A percentile compares a stretch with the other conserved stretches of the same genome.
Evolutionary conservation across 2,329 filamentous ascomycete genomes (phyloP).

Genomic region (Nakataea oryzae): DNA sequence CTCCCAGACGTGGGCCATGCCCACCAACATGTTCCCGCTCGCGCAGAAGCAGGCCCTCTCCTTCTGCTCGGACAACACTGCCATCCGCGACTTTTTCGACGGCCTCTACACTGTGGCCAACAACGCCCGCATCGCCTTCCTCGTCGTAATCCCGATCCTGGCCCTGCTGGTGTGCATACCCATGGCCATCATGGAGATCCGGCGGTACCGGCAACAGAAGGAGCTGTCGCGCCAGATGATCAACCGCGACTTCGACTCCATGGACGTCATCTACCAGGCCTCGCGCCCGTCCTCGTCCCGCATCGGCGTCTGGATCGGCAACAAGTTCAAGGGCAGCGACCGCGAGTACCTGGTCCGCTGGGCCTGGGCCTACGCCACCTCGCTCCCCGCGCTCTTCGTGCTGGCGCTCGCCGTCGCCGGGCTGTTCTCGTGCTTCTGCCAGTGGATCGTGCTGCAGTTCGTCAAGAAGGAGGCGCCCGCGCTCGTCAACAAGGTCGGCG

Average conservation of each 20-base stretch:
- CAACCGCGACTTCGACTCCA: slow-evolving; percentile 59
- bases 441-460: slow-evolving; percentile 64
- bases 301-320: slow-evolving; percentile 32
- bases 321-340: slow-evolving; percentile 25
- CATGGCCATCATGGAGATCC: slow-evolving; percentile 73
- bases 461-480: slow-evolving; percentile 69
- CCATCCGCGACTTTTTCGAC: slow-evolving; percentile 76
- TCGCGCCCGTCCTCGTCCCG: slow-evolving; percentile 64
- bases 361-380: slow-evolving; percentile 81
- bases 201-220: slow-evolving; percentile 64
- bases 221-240: slow-evolving; percentile 55
- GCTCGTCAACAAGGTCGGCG: slow-evolving; percentile 62
- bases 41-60: slow-evolving; percentile 71
- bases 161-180: slow-evolving; percentile 66
- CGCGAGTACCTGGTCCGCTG: slow-evolving; percentile 68
- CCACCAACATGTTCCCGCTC: slow-evolving; percentile 68
- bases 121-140: slow-evolving; percentile 62
- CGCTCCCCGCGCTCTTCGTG: slow-evolving; percentile 74
- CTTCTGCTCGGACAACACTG: slow-evolving; percentile 82
- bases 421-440: slow-evolving; percentile 72
- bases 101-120: slow-evolving; percentile 55
- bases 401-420: slow-evolving; percentile 74
- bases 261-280: slow-evolving; percentile 83
- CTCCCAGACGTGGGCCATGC: slow-evolving; percentile 66
- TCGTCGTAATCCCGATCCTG: slow-evolving; percentile 60